phyloP scores from a whole-genome alignment of 75 land plant genomes.

The Pseudotsuga menziesii region DNA sequence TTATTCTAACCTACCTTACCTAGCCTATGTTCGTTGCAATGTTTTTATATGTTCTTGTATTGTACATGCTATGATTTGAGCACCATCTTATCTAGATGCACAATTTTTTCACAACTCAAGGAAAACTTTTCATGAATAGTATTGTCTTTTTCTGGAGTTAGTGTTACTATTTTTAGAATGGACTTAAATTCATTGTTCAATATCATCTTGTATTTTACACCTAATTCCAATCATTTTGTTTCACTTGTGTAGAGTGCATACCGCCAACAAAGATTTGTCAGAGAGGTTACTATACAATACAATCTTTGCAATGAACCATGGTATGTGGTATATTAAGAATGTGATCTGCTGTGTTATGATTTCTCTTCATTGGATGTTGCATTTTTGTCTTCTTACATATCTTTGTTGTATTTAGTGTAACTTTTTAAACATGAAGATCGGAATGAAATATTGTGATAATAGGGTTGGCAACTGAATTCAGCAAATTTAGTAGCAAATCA shows the following conservation, averaged over 20 bases:
- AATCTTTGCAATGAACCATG: slow-evolving; percentile 99
- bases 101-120: no score
- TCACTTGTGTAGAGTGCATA: slow-evolving; percentile 72
- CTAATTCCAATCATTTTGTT: neutral
- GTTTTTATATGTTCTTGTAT: no score
- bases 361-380: slow-evolving; percentile 1
- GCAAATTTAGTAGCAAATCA: neutral
- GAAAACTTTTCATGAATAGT: no score
- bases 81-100: no score
- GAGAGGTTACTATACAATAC: slow-evolving; percentile 98
- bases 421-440: neutral
- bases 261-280: slow-evolving; percentile 84
- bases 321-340: slow-evolving; percentile 34
- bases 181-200: no score
- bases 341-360: neutral
- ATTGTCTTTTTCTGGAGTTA: no score
- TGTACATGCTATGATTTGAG: no score
- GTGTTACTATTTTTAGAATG: no score
- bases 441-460: neutral
- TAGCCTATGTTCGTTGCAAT: no score
- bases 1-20: no score
- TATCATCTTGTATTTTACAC: no score
- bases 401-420: neutral
- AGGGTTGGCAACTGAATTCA: neutral
- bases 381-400: neutral